Conservation (phyloP, 1,284 basidiomycete species). For the Heterobasidion irregulare region DNA sequence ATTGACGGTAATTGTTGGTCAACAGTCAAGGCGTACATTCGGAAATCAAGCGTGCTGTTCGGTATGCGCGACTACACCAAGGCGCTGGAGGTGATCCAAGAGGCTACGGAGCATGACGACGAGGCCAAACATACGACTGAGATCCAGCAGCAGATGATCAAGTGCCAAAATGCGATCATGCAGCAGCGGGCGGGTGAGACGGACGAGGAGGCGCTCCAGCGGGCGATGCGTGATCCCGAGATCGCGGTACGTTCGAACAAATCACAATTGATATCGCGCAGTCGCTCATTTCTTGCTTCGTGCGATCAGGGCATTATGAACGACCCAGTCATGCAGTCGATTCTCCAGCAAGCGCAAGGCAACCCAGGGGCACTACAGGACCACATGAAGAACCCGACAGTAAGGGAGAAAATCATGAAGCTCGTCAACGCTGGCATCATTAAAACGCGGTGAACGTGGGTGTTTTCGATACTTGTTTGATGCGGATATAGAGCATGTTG, state of each 20-base stretch:
- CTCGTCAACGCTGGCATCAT: conserved; percentile 93
- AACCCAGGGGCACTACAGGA: conserved; percentile 90
- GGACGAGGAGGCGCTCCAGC: conserved; percentile 87
- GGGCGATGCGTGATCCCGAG: conserved; percentile 98
- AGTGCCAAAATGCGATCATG: conserved; percentile 78
- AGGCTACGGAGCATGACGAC: conserved; percentile 67
- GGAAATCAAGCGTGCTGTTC: conserved; percentile 83
- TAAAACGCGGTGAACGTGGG: conserved; percentile 47
- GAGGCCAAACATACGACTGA: conserved; percentile 76
- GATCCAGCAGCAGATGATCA: conserved; percentile 72
- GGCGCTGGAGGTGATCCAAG: conserved; percentile 76
- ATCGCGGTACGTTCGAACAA: conserved; percentile 54
- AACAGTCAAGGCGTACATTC: conserved; percentile 90
- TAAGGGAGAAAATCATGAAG: conserved; percentile 85
- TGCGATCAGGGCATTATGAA: conserved; percentile 63
- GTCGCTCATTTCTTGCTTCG: background rate
- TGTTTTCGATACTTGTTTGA: background rate
- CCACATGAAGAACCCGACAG: conserved; percentile 93
- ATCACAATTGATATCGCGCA: background rate
- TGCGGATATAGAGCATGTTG: background rate
- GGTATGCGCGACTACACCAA: conserved; percentile 91
- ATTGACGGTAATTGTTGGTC: background rate
- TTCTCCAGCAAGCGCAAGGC: conserved; percentile 89
- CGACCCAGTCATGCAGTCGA: conserved; percentile 89
- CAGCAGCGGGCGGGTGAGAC: conserved; percentile 80